These are phyloP conservation scores for Aspergillus tubingensis DNA, from an alignment of 2,329 filamentous ascomycete genomes.

Conservation along the genomic window DNA sequence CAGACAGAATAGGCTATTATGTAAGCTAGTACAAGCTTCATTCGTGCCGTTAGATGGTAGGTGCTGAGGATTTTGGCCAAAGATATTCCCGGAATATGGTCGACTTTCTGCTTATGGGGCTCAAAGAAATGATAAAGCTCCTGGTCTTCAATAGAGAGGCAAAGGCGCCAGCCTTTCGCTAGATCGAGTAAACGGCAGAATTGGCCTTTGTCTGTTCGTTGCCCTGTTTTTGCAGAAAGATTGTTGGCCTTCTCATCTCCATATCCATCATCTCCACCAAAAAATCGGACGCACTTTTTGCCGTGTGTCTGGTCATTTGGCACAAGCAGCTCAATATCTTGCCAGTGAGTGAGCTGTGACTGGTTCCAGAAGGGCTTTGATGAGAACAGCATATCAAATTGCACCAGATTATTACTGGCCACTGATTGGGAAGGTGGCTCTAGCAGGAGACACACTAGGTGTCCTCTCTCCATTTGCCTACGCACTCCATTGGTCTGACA, in stretches of 20 bases:
- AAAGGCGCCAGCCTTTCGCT: background rate
- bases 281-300: background rate
- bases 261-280: background rate
- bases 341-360: background rate
- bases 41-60: background rate
- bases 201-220: background rate
- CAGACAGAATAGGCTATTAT: slow-evolving; percentile 4
- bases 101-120: background rate
- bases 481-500: background rate
- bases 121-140: background rate
- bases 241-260: background rate
- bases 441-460: background rate
- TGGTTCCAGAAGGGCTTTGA: background rate
- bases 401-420: background rate
- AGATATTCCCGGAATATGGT: background rate
- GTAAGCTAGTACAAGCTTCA: background rate
- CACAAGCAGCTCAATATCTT: background rate
- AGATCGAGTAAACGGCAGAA: background rate
- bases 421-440: background rate
- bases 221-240: too few species aligned
- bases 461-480: background rate
- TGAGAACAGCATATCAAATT: slow-evolving; percentile 7
- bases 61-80: background rate
- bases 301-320: background rate
- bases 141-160: background rate